Conservation (phyloP, 169 alveolate species). For the Plasmodium fragile region DNA sequence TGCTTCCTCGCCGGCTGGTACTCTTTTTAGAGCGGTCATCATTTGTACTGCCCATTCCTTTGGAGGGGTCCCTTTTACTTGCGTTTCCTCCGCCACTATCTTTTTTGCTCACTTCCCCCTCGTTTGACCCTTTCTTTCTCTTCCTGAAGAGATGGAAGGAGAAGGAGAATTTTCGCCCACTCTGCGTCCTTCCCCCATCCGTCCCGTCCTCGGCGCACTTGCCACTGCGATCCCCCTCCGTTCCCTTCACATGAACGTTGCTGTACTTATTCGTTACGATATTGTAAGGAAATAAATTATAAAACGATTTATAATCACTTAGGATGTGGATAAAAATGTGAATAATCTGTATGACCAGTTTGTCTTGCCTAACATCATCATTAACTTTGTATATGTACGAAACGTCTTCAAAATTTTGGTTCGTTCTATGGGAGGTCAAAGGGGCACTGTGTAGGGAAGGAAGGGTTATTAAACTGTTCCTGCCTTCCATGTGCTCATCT, state of each 20-base stretch:
- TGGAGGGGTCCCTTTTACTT: not conserved
- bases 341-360: slow-evolving; percentile 86
- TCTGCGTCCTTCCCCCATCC: slow-evolving; percentile 53
- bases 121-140: slow-evolving; percentile 8
- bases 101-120: not conserved
- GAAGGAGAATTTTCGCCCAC: slow-evolving; percentile 76
- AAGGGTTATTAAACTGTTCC: not conserved
- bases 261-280: slow-evolving; percentile 78
- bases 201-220: not conserved
- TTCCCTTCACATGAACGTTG: slow-evolving; percentile 53
- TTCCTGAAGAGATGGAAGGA: slow-evolving; percentile 60
- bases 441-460: not conserved
- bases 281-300: slow-evolving; percentile 82
- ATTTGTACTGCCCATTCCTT: not conserved
- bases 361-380: slow-evolving; percentile 91
- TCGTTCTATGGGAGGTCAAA: not conserved
- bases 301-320: slow-evolving; percentile 83
- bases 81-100: not conserved
- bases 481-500: not conserved
- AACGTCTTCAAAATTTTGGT: not conserved
- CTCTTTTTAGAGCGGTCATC: not conserved
- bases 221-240: slow-evolving; percentile 25
- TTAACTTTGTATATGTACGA: slow-evolving; percentile 89
- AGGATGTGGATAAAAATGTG: slow-evolving; percentile 83
- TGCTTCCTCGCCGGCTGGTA: not conserved